Conservation (phyloP, 768 basidiomycete species). For the Calocera viscosa region DNA sequence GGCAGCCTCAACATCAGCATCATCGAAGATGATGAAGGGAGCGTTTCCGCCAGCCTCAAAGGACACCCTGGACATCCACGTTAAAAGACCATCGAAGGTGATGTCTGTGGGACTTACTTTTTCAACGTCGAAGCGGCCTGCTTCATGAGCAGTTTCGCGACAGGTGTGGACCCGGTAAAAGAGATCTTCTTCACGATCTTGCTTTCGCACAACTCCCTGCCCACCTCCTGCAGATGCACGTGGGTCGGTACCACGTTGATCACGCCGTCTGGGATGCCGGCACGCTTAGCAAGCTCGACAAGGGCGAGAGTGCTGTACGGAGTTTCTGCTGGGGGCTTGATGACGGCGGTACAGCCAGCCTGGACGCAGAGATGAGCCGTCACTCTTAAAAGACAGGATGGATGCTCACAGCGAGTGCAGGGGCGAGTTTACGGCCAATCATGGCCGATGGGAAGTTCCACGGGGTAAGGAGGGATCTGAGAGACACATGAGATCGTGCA, state of each 20-base stretch:
- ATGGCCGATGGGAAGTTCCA: constrained; percentile 96
- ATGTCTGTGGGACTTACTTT: constrained; percentile 41
- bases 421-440: constrained; percentile 32
- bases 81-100: background rate
- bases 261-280: constrained; percentile 90
- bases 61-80: constrained; percentile 38
- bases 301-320: constrained; percentile 87
- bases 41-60: constrained; percentile 90
- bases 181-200: constrained; percentile 74
- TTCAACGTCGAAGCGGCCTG: constrained; percentile 69
- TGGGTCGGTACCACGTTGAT: constrained; percentile 88
- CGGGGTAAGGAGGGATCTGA: constrained; percentile 64
- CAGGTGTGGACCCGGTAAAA: constrained; percentile 78
- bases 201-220: constrained; percentile 88
- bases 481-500: background rate
- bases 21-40: constrained; percentile 93
- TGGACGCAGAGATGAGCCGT: too few species aligned
- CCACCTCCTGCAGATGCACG: constrained; percentile 73
- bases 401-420: constrained; percentile 19
- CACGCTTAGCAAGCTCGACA: constrained; percentile 63
- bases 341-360: constrained; percentile 94
- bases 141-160: constrained; percentile 62
- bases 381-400: too few species aligned
- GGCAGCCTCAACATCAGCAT: constrained; percentile 85
- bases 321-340: constrained; percentile 91